Conservation (phyloP, 2,329 filamentous ascomycete genomes). For the Aspergillus sp. region DNA sequence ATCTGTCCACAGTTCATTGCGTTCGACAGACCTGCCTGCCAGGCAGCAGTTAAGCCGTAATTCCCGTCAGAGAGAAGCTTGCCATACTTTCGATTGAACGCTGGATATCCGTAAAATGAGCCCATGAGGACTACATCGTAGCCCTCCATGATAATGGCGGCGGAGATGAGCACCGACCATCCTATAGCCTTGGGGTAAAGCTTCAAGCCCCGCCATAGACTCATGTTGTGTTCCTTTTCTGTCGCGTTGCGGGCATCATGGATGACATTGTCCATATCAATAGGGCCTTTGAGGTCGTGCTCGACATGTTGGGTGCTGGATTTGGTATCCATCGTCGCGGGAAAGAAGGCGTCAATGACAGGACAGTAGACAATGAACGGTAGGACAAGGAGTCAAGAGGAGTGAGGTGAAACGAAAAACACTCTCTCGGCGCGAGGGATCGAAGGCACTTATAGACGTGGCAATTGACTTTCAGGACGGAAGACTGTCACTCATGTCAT, state of each 20-base stretch:
- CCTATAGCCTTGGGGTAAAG: slow-evolving; percentile 31
- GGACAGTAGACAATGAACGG: background rate
- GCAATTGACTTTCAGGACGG: background rate
- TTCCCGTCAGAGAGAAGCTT: slow-evolving; percentile 6
- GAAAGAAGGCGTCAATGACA: background rate
- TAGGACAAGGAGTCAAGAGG: background rate
- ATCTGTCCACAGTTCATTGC: slow-evolving; percentile 34
- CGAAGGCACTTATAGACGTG: background rate
- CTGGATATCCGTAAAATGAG: slow-evolving; percentile 33
- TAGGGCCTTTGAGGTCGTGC: background rate
- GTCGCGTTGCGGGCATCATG: slow-evolving; percentile 1
- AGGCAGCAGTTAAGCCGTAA: slow-evolving; percentile 33
- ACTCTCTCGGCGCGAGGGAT: background rate
- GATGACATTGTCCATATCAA: slow-evolving; percentile 3
- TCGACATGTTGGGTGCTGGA: slow-evolving; percentile 5
- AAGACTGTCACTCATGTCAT: background rate
- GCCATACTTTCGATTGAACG: slow-evolving; percentile 17
- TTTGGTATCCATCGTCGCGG: slow-evolving; percentile 1
- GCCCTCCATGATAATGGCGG: slow-evolving; percentile 40
- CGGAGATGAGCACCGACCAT: slow-evolving; percentile 37
- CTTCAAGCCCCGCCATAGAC: slow-evolving; percentile 24
- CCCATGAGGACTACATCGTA: slow-evolving; percentile 37
- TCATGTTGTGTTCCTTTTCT: slow-evolving; percentile 29
- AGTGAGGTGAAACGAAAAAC: background rate
- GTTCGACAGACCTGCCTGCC: slow-evolving; percentile 37